These are phyloP conservation scores for Hibiscus tridactylites DNA, from an alignment of 345 rosid genomes.

Conservation along the genomic window DNA sequence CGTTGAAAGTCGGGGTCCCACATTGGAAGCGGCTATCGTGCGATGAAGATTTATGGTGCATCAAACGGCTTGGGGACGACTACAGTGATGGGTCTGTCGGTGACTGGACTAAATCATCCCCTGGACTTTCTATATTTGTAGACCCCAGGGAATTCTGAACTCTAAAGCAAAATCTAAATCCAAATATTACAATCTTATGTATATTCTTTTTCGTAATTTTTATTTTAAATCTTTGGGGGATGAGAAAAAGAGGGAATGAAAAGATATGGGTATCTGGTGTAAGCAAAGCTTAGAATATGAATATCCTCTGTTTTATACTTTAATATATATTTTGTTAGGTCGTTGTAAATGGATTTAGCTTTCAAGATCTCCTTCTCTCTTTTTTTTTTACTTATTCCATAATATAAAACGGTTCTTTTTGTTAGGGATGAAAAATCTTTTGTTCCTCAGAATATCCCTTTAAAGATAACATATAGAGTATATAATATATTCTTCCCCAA, in stretches of 20 bases:
- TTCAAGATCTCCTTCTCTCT: conserved; percentile 20
- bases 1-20: conserved; percentile 60
- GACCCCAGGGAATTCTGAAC: conserved; percentile 81
- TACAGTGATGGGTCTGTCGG: conserved; percentile 64
- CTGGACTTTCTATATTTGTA: conserved; percentile 82
- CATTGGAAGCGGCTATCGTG: conserved; percentile 79
- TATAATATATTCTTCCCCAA: background rate
- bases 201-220: background rate
- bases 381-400: conserved; percentile 5
- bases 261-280: conserved; percentile 22
- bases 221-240: background rate
- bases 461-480: background rate
- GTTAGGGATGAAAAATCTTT: too few relatives aligned
- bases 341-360: conserved; percentile 32
- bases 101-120: conserved; percentile 92
- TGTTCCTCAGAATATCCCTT: conserved; percentile 20
- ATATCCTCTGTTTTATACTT: conserved; percentile 18
- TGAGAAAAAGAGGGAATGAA: conserved; percentile 13
- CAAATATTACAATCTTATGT: background rate
- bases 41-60: conserved; percentile 81
- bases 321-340: background rate
- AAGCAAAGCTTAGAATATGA: conserved; percentile 4
- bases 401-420: background rate
- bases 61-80: conserved; percentile 78
- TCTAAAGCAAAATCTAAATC: background rate